These are phyloP conservation scores for Lipomyces starkeyi DNA, from an alignment of 805 yeast species.

Conservation along the genomic window DNA sequence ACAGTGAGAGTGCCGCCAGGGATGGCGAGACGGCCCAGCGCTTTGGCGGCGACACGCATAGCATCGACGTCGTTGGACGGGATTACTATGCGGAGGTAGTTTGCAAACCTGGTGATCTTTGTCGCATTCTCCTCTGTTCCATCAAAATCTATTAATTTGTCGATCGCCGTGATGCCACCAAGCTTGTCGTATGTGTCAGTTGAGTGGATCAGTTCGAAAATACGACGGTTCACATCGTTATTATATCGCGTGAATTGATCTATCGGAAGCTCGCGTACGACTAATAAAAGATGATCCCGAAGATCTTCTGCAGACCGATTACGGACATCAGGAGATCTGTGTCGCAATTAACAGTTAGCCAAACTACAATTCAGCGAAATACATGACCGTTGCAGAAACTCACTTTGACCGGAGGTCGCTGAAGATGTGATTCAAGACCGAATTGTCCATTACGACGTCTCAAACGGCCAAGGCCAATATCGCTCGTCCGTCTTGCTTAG, in stretches of 20 bases:
- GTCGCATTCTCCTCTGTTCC: slow-evolving; percentile 83
- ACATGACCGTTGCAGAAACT: neutral
- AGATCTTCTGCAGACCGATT: slow-evolving; percentile 70
- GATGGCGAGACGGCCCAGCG: slow-evolving; percentile 85
- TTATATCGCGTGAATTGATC: slow-evolving; percentile 83
- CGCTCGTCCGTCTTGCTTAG: neutral
- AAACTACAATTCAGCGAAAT: neutral
- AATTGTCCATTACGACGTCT: slow-evolving; percentile 51
- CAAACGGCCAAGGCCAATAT: slow-evolving; percentile 7
- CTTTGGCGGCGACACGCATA: slow-evolving; percentile 83
- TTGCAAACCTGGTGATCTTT: slow-evolving; percentile 89
- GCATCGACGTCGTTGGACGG: slow-evolving; percentile 83
- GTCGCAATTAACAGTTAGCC: neutral
- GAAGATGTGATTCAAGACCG: slow-evolving; percentile 60
- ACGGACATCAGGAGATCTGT: slow-evolving; percentile 35
- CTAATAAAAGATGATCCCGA: slow-evolving; percentile 67
- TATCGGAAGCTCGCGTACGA: slow-evolving; percentile 79
- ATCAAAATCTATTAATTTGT: slow-evolving; percentile 82
- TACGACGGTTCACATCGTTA: slow-evolving; percentile 83
- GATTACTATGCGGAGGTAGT: slow-evolving; percentile 77
- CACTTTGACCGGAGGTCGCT: slow-evolving; percentile 53
- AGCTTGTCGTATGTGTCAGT: slow-evolving; percentile 72
- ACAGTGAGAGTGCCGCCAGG: slow-evolving; percentile 91
- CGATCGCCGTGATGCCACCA: slow-evolving; percentile 92
- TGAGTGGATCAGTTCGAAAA: slow-evolving; percentile 82